Percentiles rank a stretch among this genome's conserved stretches.
Conservation (phyloP, 2,329 filamentous ascomycete species). For the Tolypocladium tropicale region DNA sequence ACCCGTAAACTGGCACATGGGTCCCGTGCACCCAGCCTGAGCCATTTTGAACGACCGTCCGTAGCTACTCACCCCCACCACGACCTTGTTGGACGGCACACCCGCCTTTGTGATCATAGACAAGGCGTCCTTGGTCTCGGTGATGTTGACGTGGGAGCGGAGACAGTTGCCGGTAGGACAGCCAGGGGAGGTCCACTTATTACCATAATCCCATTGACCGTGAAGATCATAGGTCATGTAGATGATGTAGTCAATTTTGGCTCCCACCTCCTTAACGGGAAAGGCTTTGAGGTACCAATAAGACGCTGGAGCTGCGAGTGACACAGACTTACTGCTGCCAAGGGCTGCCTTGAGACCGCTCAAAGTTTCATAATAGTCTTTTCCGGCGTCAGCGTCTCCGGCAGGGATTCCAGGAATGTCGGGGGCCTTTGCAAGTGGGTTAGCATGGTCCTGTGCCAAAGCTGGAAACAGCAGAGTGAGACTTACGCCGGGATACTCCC, state of each 20-base stretch:
- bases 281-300: constrained; percentile 24
- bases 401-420: constrained; percentile 17
- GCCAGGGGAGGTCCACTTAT: constrained; percentile 1
- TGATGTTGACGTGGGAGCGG: background rate
- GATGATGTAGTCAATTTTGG: constrained; percentile 22
- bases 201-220: constrained; percentile 23
- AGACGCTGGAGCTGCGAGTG: constrained; percentile 20
- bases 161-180: background rate
- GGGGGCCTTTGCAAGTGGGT: background rate
- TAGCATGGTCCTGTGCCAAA: too few relatives aligned
- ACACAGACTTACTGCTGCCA: constrained; percentile 14
- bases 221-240: constrained; percentile 28
- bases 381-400: constrained; percentile 8
- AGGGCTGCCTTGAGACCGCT: background rate
- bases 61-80: background rate
- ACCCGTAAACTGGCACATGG: background rate
- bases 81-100: constrained; percentile 1
- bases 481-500: too few relatives aligned
- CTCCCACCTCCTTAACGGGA: constrained; percentile 10
- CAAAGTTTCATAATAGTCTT: constrained; percentile 8
- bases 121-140: background rate
- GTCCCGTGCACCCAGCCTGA: background rate
- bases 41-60: background rate
- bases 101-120: background rate
- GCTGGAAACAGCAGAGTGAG: too few relatives aligned